Evolutionary conservation across 306 rosid genomes (phyloP).

Genomic region (Casuarina equisetifolia): DNA sequence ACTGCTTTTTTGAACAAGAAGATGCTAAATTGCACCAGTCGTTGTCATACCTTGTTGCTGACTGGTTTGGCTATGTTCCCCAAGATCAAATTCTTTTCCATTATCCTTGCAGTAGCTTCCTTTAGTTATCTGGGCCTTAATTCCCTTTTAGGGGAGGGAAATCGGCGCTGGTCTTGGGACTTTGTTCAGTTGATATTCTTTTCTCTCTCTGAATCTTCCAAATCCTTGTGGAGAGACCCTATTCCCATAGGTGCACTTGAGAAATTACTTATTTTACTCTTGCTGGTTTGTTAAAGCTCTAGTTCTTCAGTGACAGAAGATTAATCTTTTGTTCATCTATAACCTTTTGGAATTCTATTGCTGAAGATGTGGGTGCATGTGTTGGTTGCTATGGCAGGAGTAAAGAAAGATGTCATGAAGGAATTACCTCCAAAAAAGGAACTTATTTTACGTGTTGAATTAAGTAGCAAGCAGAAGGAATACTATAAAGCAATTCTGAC

Average conservation of each 20-base stretch:
- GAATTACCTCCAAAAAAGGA: conserved; percentile 98
- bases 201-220: not conserved
- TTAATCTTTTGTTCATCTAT: conserved; percentile 10
- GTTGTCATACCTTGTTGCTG: not conserved
- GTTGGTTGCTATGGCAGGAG: conserved; percentile 62
- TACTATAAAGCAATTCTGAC: conserved; percentile 96
- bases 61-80: not conserved
- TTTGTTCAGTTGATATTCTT: not conserved
- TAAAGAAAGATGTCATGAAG: conserved; percentile 99
- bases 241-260: conserved; percentile 12
- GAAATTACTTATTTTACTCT: conserved; percentile 8
- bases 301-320: conserved; percentile 13
- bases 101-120: not conserved
- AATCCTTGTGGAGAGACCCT: conserved; percentile 1
- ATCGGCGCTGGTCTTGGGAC: not conserved
- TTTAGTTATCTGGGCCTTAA: not conserved
- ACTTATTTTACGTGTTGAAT: conserved; percentile 87
- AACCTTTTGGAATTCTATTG: not conserved
- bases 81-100: not conserved
- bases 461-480: conserved; percentile 95
- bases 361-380: conserved; percentile 17
- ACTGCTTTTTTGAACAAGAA: not conserved
- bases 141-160: not conserved
- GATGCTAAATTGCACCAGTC: not conserved
- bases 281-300: conserved; percentile 13